Evolutionary conservation across 2,329 filamentous ascomycete species (phyloP).

Genomic region (Aspergillus phoenicis): DNA sequence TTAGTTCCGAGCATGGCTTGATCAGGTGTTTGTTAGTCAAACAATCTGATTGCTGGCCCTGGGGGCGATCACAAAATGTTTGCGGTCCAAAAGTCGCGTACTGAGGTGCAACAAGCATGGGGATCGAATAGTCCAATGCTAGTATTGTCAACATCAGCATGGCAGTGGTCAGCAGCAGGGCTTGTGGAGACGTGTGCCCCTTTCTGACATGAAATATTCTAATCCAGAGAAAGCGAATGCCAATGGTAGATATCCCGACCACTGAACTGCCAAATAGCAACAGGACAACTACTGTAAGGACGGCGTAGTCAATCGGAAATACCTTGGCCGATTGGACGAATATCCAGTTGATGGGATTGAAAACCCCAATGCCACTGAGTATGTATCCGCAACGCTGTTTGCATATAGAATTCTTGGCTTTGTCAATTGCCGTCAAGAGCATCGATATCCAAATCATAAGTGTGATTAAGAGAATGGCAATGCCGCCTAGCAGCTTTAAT

Average conservation of each 20-base stretch:
- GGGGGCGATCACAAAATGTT: slow-evolving; percentile 81
- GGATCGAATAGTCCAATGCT: slow-evolving; percentile 88
- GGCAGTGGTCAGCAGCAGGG: slow-evolving; percentile 85
- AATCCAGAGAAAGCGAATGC: slow-evolving; percentile 96
- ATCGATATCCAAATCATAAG: slow-evolving; percentile 85
- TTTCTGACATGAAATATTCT: slow-evolving; percentile 88
- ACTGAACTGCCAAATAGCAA: slow-evolving; percentile 89
- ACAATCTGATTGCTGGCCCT: slow-evolving; percentile 73
- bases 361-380: slow-evolving; percentile 82
- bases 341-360: slow-evolving; percentile 92
- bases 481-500: slow-evolving; percentile 81
- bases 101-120: slow-evolving; percentile 93
- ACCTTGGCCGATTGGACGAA: slow-evolving; percentile 77
- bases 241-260: slow-evolving; percentile 79
- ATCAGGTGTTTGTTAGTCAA: slow-evolving; percentile 66
- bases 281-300: slow-evolving; percentile 81
- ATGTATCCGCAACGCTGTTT: slow-evolving; percentile 90
- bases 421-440: slow-evolving; percentile 94
- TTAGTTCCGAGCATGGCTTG: slow-evolving; percentile 77
- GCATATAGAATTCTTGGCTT: slow-evolving; percentile 92
- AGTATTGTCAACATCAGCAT: slow-evolving; percentile 87
- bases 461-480: slow-evolving; percentile 73
- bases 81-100: slow-evolving; percentile 94
- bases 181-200: slow-evolving; percentile 87
- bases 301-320: slow-evolving; percentile 89